Evolutionary conservation across 192 early-diverging fungal genomes (phyloP).

Genomic region (Umbelopsis isabellina): DNA sequence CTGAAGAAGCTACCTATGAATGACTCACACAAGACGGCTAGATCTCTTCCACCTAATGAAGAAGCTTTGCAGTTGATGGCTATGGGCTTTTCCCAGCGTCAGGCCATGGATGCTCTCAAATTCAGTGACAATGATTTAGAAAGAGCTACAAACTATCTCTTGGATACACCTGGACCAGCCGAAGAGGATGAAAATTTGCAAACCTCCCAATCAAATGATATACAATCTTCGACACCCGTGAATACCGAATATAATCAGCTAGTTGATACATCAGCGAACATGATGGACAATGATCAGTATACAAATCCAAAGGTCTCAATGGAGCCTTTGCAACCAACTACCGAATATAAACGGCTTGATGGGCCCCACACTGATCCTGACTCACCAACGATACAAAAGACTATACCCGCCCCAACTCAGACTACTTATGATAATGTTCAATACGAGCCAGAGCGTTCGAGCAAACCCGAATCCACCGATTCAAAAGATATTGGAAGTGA

Average conservation of each 20-base stretch:
- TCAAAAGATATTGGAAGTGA: not conserved
- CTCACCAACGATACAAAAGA: not conserved
- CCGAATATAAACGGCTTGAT: not conserved
- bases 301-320: not conserved
- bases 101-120: constrained; percentile 69
- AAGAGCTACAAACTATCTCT: constrained; percentile 75
- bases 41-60: constrained; percentile 11
- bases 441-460: constrained; percentile 2
- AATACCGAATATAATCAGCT: not conserved
- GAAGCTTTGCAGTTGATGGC: constrained; percentile 56
- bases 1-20: constrained; percentile 9
- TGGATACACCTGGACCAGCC: constrained; percentile 45
- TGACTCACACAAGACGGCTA: constrained; percentile 12
- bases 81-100: constrained; percentile 75
- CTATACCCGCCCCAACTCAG: constrained; percentile 11
- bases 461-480: not conserved
- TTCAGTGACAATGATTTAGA: constrained; percentile 74
- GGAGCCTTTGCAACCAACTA: not conserved
- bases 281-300: too few relatives aligned
- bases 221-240: not conserved
- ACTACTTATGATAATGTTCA: not conserved
- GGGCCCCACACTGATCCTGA: not conserved
- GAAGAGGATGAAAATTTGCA: not conserved
- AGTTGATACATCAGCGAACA: not conserved
- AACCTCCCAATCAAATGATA: not conserved